Percentiles rank a stretch among this genome's conserved stretches.
phyloP scores from a whole-genome alignment of 192 early-diverging fungal genomes.

The Coemansia sp. region DNA sequence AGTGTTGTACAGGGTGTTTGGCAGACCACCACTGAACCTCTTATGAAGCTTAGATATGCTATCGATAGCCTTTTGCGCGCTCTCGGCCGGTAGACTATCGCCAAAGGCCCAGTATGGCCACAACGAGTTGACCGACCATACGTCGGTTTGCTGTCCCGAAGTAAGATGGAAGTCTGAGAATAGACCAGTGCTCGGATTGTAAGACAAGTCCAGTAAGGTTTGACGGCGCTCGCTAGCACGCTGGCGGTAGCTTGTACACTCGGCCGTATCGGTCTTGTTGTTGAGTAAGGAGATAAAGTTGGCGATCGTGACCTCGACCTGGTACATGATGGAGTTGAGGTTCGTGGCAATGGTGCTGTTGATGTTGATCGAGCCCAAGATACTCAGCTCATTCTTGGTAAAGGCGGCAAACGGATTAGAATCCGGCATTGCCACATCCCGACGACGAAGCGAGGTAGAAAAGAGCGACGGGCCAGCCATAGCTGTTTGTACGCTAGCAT shows the following conservation, averaged over 20 bases:
- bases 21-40: slow-evolving; percentile 62
- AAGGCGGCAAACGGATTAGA: slow-evolving; percentile 37
- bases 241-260: slow-evolving; percentile 19
- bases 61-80: slow-evolving; percentile 50
- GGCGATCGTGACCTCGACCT: slow-evolving; percentile 37
- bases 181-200: slow-evolving; percentile 49
- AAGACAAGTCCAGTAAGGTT: slow-evolving; percentile 60
- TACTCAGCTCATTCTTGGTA: slow-evolving; percentile 27
- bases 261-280: slow-evolving; percentile 15
- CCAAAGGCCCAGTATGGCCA: slow-evolving; percentile 68
- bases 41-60: slow-evolving; percentile 41
- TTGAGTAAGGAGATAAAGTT: slow-evolving; percentile 22
- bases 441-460: slow-evolving; percentile 19
- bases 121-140: slow-evolving; percentile 60
- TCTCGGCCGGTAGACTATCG: slow-evolving; percentile 15
- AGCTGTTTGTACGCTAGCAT: slow-evolving; percentile 19
- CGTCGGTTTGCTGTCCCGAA: slow-evolving; percentile 29
- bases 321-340: slow-evolving; percentile 71
- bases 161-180: slow-evolving; percentile 66
- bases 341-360: slow-evolving; percentile 65
- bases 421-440: slow-evolving; percentile 21
- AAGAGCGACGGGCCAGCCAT: slow-evolving; percentile 27
- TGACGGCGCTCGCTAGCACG: slow-evolving; percentile 53
- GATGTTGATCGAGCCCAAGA: slow-evolving; percentile 59
- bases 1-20: slow-evolving; percentile 63